These are phyloP conservation scores for Trichoderma endophyticum DNA, from an alignment of 2,329 filamentous ascomycete genomes.

Conservation along the genomic window DNA sequence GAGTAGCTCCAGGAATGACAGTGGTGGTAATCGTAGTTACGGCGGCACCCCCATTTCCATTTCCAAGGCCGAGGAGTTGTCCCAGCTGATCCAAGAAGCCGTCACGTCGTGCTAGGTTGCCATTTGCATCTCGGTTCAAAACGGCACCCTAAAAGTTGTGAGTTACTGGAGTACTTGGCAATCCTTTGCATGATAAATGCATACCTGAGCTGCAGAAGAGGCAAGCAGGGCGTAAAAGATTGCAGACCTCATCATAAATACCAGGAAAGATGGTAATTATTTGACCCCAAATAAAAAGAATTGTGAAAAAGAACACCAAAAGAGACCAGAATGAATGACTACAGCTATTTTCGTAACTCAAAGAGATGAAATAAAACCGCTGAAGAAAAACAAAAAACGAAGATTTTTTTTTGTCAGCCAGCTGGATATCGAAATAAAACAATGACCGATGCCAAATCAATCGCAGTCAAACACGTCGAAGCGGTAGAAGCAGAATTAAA, in stretches of 20 bases:
- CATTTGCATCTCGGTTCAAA: constrained; percentile 1
- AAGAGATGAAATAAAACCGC: constrained; percentile 2
- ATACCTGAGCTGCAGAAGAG: constrained; percentile 23
- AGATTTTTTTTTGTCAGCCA: constrained; percentile 4
- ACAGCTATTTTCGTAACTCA: constrained; percentile 24
- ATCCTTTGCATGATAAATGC: not conserved
- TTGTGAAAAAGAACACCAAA: not conserved
- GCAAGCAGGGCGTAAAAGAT: constrained; percentile 23
- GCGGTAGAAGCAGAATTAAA: constrained; percentile 3
- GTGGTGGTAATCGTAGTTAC: constrained; percentile 1
- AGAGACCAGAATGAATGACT: not conserved
- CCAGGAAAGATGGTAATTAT: not conserved
- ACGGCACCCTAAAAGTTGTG: constrained; percentile 14
- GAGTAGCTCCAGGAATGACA: not conserved
- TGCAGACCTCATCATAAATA: constrained; percentile 22
- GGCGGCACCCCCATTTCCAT: not conserved
- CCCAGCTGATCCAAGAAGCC: constrained; percentile 19
- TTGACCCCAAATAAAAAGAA: not conserved
- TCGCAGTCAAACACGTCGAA: not conserved
- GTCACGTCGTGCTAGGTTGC: constrained; percentile 2
- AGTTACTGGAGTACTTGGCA: not conserved
- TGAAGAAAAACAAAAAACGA: not conserved
- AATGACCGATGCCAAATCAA: constrained; percentile 5
- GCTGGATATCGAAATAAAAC: constrained; percentile 14
- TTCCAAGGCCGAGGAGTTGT: constrained; percentile 12